Base-by-base conservation (phyloP, 2,329 filamentous ascomycete genomes). In the Exophiala viscosa region DNA sequence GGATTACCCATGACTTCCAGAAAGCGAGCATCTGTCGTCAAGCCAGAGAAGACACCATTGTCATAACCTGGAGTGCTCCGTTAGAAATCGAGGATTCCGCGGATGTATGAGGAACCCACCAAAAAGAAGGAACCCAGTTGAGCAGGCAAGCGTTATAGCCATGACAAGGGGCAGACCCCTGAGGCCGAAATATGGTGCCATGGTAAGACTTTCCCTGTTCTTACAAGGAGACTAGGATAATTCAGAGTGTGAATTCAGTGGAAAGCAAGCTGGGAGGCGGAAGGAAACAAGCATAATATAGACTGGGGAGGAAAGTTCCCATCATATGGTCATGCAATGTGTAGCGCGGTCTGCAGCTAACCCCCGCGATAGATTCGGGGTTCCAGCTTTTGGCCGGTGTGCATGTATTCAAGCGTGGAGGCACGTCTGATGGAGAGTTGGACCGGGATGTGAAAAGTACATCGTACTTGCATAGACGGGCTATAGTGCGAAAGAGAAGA, bases 21-120 rank as follows among this genome's bases (percentile, higher is more conserved):
- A 53, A 69, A 69, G 34, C 66, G 23, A 7, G 53, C 36, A 47
- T 63, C 63, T 14, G 49, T 46, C 35, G 67, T 60, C 39, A 68
- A 55, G 52, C 65, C 65, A 14, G 63, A 62, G 62, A 68, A 67
- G 58, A 68, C 51, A 43, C 66, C 66, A 57, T 68, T 66, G 50
- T 68, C 63, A 54, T 68, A 68, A 55, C 54, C 54, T 10, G 44
- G 65, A 39, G 9, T 9, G n/a, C 14, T 14, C 17, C 35, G 17
- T 14, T 6, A 14, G 35, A 15, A 17, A 15, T n/a, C 9, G 10
- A 17, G n/a, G 35, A 15, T 14, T 17, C 3, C 8, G 4, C 14
- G 10, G 35, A n/a, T 17, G n/a, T 9, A 14, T 17, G 17, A 39
- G 35, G n/a, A 17, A 5, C 10, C 17, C n/a, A 33, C 50, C 50